Conservation (phyloP, 2,329 filamentous ascomycete species). For the Monilinia polystroma region DNA sequence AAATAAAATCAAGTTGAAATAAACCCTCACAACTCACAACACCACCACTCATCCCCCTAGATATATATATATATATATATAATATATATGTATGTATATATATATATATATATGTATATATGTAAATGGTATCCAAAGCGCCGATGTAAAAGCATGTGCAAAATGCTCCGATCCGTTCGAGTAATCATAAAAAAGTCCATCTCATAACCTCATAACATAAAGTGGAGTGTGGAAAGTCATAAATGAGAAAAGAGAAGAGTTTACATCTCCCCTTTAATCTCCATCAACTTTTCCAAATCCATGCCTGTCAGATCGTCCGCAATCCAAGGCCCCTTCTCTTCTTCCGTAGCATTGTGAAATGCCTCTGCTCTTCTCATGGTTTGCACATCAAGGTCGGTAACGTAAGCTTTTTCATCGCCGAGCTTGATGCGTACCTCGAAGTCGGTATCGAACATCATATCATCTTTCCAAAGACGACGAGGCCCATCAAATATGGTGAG, state of each 20-base stretch:
- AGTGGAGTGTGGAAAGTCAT: not conserved
- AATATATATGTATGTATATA: not conserved
- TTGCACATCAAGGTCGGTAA: slow-evolving; percentile 91
- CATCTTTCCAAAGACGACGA: slow-evolving; percentile 90
- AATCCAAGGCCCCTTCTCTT: slow-evolving; percentile 85
- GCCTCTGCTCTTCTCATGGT: slow-evolving; percentile 86
- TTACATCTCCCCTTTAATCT: slow-evolving; percentile 40
- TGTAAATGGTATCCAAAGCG: slow-evolving; percentile 22
- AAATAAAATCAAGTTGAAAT: too few species aligned
- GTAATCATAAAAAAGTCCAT: slow-evolving; percentile 14
- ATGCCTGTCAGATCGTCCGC: slow-evolving; percentile 67
- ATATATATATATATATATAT: too few species aligned
- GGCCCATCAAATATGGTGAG: slow-evolving; percentile 88
- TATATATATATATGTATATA: not conserved
- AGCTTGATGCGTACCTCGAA: slow-evolving; percentile 89
- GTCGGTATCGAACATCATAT: slow-evolving; percentile 97
- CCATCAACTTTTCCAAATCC: slow-evolving; percentile 60
- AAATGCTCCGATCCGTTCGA: slow-evolving; percentile 3
- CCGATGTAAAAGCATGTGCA: slow-evolving; percentile 20
- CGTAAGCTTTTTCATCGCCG: slow-evolving; percentile 61
- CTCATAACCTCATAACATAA: slow-evolving; percentile 14
- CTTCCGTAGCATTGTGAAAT: slow-evolving; percentile 73
- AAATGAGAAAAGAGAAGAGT: slow-evolving; percentile 18
- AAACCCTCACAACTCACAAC: too few species aligned
- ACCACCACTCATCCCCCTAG: too few species aligned